Evolutionary conservation across 129 eudicot species (phyloP).

Genomic region (Solidago caesia): DNA sequence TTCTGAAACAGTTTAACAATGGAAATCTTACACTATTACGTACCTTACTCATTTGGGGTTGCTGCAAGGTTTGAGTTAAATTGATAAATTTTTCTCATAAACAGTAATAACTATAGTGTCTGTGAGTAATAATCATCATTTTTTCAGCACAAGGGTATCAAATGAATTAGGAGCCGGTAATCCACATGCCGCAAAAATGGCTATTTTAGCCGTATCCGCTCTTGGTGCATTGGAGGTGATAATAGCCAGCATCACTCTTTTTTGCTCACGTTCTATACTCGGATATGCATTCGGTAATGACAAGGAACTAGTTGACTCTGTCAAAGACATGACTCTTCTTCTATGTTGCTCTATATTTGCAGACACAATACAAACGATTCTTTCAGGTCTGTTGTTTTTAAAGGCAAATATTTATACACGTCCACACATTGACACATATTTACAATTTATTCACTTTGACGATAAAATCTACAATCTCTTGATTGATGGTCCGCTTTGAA

Average conservation of each 20-base stretch:
- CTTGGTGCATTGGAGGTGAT: slow-evolving; percentile 33
- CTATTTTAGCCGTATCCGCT: slow-evolving; percentile 11
- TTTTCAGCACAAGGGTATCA: slow-evolving; percentile 35
- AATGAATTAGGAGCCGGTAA: slow-evolving; percentile 43
- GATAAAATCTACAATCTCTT: too few species aligned
- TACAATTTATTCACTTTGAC: too few species aligned
- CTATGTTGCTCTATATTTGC: slow-evolving; percentile 35
- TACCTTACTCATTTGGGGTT: slow-evolving; percentile 53
- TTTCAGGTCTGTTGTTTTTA: slow-evolving; percentile 22
- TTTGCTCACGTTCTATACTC: slow-evolving; percentile 30
- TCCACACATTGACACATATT: too few species aligned
- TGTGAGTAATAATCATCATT: neutral
- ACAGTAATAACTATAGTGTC: neutral
- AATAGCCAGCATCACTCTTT: slow-evolving; percentile 23
- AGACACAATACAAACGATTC: slow-evolving; percentile 35
- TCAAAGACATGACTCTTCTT: slow-evolving; percentile 33
- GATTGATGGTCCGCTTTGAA: too few species aligned
- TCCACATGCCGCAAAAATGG: slow-evolving; percentile 33
- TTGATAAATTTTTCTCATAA: neutral
- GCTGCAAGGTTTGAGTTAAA: slow-evolving; percentile 42
- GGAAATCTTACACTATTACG: slow-evolving; percentile 32
- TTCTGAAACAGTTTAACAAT: slow-evolving; percentile 38
- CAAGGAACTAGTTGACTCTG: slow-evolving; percentile 34
- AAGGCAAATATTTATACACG: too few species aligned
- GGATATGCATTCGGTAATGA: slow-evolving; percentile 37